Evolutionary conservation across 768 basidiomycete genomes (phyloP).

Genomic region (Termitomyces sp.): DNA sequence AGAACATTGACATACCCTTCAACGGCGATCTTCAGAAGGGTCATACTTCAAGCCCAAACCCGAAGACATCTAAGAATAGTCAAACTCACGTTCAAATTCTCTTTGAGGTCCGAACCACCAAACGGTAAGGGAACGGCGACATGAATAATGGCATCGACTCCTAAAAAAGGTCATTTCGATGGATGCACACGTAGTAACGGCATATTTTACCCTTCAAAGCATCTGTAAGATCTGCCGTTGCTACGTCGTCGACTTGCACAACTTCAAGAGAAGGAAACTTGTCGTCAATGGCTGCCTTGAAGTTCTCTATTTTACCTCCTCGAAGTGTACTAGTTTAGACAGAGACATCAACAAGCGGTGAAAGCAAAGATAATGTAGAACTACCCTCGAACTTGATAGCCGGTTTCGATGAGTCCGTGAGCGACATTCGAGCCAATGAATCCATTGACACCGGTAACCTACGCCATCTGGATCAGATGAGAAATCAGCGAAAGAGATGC

Average conservation of each 20-base stretch:
- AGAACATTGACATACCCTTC: conserved; percentile 34
- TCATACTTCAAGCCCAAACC: not conserved
- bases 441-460: conserved; percentile 25
- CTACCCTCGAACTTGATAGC: conserved; percentile 23
- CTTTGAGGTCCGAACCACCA: conserved; percentile 12
- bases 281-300: conserved; percentile 11
- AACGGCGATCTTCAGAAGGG: conserved; percentile 22
- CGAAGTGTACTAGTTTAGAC: conserved; percentile 15
- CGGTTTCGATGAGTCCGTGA: conserved; percentile 17
- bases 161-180: not conserved
- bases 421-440: conserved; percentile 22
- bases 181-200: not conserved
- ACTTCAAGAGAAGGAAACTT: conserved; percentile 18
- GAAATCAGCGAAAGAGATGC: not conserved
- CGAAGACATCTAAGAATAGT: not conserved
- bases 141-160: conserved; percentile 38
- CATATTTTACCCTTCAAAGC: conserved; percentile 32
- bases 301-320: conserved; percentile 11
- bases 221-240: conserved; percentile 34
- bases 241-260: conserved; percentile 18
- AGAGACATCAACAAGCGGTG: not conserved
- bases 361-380: not conserved
- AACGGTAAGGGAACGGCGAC: conserved; percentile 28
- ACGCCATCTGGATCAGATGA: not conserved
- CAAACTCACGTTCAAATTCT: conserved; percentile 11